A percentile compares a stretch with the other conserved stretches of the same genome.
These are phyloP conservation scores for Quercus rubra DNA, from an alignment of 306 rosid species.

Conservation along the genomic window DNA sequence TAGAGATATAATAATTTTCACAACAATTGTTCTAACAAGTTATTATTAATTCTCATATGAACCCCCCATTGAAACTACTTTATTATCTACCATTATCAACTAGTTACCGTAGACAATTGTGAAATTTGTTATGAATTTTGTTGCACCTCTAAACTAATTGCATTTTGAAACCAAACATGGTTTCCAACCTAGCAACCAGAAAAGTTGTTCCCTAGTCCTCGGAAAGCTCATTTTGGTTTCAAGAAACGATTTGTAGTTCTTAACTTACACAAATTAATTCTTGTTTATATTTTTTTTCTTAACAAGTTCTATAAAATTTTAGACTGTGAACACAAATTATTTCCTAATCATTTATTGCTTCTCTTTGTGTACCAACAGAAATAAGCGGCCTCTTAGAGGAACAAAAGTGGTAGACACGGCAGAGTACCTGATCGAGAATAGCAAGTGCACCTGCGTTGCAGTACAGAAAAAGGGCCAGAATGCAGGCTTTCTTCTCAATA, in stretches of 20 bases:
- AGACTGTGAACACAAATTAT: no score
- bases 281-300: background rate
- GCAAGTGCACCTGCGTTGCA: conserved; percentile 71
- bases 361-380: conserved; percentile 30
- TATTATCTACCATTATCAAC: no score
- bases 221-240: background rate
- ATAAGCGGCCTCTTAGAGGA: conserved; percentile 42
- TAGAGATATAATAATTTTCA: no score
- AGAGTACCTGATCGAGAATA: conserved; percentile 77
- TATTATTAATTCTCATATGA: no score
- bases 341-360: background rate
- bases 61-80: no score
- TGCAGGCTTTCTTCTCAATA: conserved; percentile 76
- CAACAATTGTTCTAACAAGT: no score
- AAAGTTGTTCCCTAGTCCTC: background rate
- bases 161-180: background rate
- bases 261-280: background rate
- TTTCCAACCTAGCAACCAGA: background rate
- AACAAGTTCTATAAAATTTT: background rate
- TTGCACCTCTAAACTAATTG: no score
- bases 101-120: no score
- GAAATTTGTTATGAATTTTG: no score
- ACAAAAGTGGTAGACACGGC: conserved; percentile 63
- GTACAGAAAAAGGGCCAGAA: conserved; percentile 79
- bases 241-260: background rate